Base-by-base conservation (phyloP, 2,329 filamentous ascomycete species). In the Hypoxylon sp. region DNA sequence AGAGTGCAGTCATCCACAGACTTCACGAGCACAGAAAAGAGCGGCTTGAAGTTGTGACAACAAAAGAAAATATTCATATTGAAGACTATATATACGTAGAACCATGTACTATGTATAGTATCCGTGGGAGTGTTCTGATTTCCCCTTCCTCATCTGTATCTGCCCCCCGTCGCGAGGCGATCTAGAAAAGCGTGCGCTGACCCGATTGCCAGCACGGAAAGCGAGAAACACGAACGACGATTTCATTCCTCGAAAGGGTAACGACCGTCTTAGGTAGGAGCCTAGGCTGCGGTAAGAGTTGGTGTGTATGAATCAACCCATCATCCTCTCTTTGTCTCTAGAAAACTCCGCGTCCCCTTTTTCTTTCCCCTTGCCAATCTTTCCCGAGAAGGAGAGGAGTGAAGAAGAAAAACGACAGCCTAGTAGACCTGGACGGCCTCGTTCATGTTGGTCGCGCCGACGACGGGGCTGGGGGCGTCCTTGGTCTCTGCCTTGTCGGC, bases 381-480 rank as follows among this genome's bases (percentile, higher is more conserved):
- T n/a, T n/a, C n/a, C n/a, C n/a, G n/a, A n/a, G n/a, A n/a, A 29
- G 11, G 26, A 4, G 27, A 26, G 18, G 6, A 47, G 27, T 21
- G 5, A 24, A 15, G 23, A 27, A 6, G 29, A 15, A 15, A 20
- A 3, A 23, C 17, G 17, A 6, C 21, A 18, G 11, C 33, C 37
- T 67, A 70, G 56, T 69, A 70, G 7, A 63, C 68, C 43, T 64
- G 59, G 8, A 69, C 67, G 3, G 60, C 37, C 54, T 70, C 54
- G 50, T 66, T 66, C 26, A 61, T 35, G n/a, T 47, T 53, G 18
- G 49, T 51, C 2, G 55, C 61, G 47, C 58, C 58, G n/a, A 64
- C 58, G 17, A 64, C 29, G 15, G 63, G 63, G 58, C 63, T 65
- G 13, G 62, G 60, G 6, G 60, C 64, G 23, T 61, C 60, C 63